Base-by-base conservation (phyloP, 192 early-diverging fungal species). In the Backusella sp. region DNA sequence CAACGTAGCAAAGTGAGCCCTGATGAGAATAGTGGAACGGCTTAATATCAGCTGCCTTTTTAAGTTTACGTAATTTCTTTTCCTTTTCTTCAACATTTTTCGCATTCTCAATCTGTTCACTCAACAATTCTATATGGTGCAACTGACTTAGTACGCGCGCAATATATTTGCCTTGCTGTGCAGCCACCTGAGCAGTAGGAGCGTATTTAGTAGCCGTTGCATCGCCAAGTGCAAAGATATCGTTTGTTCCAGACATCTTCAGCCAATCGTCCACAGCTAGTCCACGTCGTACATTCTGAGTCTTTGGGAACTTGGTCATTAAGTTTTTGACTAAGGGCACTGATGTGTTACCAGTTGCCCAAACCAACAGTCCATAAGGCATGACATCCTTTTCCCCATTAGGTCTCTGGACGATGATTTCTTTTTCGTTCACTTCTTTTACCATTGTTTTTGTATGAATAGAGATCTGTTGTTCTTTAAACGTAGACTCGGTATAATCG, bases 1-100 rank as follows among this genome's bases (percentile, higher is more conserved):
- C 95, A 87, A 98, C 92, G 79, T 98, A 97, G 4, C 70, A 95
- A 52, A 98, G 80, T 4, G 94, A 93, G 36, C 95, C 96, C 75
- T 92, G 87, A 73, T 95, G 93, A 49, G 90, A 86, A 85, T 96
- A 98, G 68, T 91, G 86, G 85, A 94, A 95, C 62, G 93, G 91
- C 11, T 82, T 82, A 32, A 89, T 85, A 73, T 82, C 77, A 73
- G 76, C 82, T 19, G 71, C 56, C 53, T 76, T 79, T 70, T 82
- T 73, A 6, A 78, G 49, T 56, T 79, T 82, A 39, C 79, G 79
- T 19, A 53, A 41, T 26, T 76, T 66, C 65, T 77, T 76, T 23
- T 79, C 74, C 66, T 70, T 75, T 21, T 78, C 81, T 6, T 77
- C 73, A 14, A 8, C 74, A 49, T 69, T 30, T 17, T 59, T 32